Conservation (phyloP, 495 filamentous ascomycete genomes). For the Hypomontagnella monticulosa region DNA sequence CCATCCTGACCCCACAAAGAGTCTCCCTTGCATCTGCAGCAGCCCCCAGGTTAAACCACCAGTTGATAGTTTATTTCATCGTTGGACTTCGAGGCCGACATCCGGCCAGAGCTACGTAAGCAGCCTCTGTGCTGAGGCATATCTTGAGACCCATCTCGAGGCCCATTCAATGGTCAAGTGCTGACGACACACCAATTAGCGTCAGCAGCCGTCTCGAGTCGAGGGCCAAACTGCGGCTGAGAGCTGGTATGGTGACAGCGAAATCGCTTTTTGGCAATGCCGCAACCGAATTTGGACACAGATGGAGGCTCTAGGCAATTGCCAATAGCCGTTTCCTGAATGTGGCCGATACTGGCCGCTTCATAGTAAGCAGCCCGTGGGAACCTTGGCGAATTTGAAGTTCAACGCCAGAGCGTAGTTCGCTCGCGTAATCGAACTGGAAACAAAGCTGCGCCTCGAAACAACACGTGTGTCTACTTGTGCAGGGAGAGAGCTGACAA, state of each 20-base stretch:
- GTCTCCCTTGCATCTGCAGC: neutral
- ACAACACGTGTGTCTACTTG: slow-evolving; percentile 10
- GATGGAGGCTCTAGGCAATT: slow-evolving; percentile 1
- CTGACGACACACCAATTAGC: neutral
- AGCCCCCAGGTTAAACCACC: neutral
- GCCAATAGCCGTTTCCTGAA: slow-evolving; percentile 2
- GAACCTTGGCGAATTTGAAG: neutral
- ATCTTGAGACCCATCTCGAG: no score
- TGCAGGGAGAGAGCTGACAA: slow-evolving; percentile 13
- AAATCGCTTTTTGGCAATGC: slow-evolving; percentile 3
- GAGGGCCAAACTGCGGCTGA: slow-evolving; percentile 25
- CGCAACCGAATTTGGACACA: slow-evolving; percentile 12
- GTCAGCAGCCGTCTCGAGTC: slow-evolving; percentile 9
- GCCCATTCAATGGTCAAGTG: no score
- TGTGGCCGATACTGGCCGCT: slow-evolving; percentile 3
- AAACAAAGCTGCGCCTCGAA: slow-evolving; percentile 14
- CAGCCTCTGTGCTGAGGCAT: no score
- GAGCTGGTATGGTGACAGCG: slow-evolving; percentile 3
- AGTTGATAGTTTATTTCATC: slow-evolving; percentile 7
- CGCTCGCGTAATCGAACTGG: neutral
- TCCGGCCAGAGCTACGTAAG: neutral
- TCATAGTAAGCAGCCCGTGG: slow-evolving; percentile 29
- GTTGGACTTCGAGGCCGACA: neutral
- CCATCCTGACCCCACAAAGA: slow-evolving; percentile 14
- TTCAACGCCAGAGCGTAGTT: no score